Percentiles rank a stretch among this genome's conserved stretches.
Conservation (phyloP, 805 yeast genomes). For the Candida argentea region DNA sequence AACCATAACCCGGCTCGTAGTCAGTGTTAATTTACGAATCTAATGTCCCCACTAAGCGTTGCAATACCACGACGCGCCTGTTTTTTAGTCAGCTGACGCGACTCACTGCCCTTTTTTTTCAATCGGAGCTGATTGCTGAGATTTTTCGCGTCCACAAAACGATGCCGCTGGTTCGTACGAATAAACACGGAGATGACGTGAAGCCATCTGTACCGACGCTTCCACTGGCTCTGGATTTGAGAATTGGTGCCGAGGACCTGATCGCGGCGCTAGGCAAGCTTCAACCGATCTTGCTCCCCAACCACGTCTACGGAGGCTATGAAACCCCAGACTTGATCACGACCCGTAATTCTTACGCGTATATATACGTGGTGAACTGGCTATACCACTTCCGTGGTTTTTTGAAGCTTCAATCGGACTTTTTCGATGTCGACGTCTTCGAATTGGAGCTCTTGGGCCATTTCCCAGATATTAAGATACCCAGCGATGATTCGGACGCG, state of each 20-base stretch:
- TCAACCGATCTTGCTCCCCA: constrained; percentile 6
- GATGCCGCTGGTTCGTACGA: too few species aligned
- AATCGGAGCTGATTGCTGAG: too few species aligned
- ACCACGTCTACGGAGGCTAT: constrained; percentile 4
- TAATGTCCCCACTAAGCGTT: too few species aligned
- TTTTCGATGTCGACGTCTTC: constrained; percentile 47
- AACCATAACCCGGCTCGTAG: too few species aligned
- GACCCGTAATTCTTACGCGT: constrained; percentile 10
- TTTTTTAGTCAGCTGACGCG: too few species aligned
- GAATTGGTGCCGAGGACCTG: constrained; percentile 7
- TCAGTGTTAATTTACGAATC: too few species aligned
- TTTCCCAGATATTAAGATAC: constrained; percentile 5
- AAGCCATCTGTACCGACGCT: constrained; percentile 3
- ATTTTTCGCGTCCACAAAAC: too few species aligned
- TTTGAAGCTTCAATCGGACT: constrained; percentile 39
- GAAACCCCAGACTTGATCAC: constrained; percentile 4
- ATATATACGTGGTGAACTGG: constrained; percentile 41
- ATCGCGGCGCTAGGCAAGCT: constrained; percentile 5
- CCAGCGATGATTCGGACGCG: constrained; percentile 3
- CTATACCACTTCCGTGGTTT: constrained; percentile 42
- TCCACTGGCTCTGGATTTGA: constrained; percentile 1
- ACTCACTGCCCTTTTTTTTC: too few species aligned
- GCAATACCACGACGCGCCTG: too few species aligned
- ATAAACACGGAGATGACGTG: too few species aligned
- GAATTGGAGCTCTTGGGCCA: constrained; percentile 47